Percentiles rank a stretch among this genome's conserved stretches.
phyloP scores from a whole-genome alignment of 2,329 filamentous ascomycete species.

The Pseudocercospora musae region DNA sequence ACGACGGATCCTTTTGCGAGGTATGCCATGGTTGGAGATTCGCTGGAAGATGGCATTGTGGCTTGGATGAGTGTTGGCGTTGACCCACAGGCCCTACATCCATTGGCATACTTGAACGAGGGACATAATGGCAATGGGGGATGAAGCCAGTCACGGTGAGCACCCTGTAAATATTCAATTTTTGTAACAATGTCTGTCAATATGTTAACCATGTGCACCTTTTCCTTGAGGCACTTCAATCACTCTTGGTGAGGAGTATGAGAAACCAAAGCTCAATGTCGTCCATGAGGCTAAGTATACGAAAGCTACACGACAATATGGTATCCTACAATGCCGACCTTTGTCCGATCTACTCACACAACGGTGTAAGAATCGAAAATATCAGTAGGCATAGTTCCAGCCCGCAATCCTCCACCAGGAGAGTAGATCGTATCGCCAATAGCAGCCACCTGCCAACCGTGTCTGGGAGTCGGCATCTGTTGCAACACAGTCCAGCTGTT shows the following conservation, averaged over 20 bases:
- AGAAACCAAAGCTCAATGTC: background rate
- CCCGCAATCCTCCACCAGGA: constrained; percentile 9
- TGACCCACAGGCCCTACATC: constrained; percentile 34
- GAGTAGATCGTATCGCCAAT: constrained; percentile 6
- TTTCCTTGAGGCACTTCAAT: background rate
- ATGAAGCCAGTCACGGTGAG: background rate
- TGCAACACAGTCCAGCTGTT: constrained; percentile 1
- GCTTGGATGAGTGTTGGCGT: constrained; percentile 54
- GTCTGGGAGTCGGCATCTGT: constrained; percentile 7
- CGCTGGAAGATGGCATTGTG: constrained; percentile 50
- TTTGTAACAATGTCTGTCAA: background rate
- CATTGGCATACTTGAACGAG: constrained; percentile 3
- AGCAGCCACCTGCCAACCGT: constrained; percentile 8
- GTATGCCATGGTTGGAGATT: constrained; percentile 56
- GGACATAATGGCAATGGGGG: constrained; percentile 10
- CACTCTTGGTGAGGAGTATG: too few relatives aligned
- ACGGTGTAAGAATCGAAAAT: constrained; percentile 7
- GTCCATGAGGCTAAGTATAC: background rate
- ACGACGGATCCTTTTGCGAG: constrained; percentile 57
- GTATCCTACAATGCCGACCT: too few relatives aligned
- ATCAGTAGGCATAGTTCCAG: constrained; percentile 6
- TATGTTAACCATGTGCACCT: background rate
- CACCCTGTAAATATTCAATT: background rate
- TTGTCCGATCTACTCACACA: background rate
- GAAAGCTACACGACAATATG: background rate